These are phyloP conservation scores for Corchorus olitorius DNA, from an alignment of 345 rosid genomes.

Conservation along the genomic window DNA sequence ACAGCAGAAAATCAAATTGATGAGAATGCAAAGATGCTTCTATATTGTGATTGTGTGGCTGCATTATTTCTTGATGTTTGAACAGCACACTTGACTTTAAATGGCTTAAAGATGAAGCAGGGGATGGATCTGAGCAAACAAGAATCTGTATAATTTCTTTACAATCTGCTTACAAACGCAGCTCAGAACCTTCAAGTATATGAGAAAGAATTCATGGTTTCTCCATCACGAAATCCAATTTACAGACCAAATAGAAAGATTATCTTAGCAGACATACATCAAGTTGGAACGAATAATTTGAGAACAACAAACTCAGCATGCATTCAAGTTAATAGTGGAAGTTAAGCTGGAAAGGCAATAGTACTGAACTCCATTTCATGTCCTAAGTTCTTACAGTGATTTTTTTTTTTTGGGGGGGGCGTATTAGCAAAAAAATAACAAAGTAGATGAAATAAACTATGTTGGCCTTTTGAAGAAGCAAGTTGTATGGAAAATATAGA, in stretches of 20 bases:
- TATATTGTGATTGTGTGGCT: background rate
- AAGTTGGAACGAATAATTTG: background rate
- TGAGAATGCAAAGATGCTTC: no score
- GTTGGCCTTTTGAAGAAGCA: no score
- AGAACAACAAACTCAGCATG: background rate
- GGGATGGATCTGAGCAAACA: background rate
- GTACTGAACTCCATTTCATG: background rate
- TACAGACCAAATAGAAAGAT: background rate
- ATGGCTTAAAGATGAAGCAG: background rate
- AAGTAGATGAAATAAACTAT: no score
- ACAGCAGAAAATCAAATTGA: conserved; percentile 14
- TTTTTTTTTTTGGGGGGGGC: background rate
- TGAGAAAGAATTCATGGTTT: background rate
- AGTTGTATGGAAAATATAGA: no score
- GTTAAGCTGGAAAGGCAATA: background rate
- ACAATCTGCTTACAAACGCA: background rate
- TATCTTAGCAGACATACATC: background rate
- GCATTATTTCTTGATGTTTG: background rate
- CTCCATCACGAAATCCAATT: background rate
- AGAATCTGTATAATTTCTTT: background rate
- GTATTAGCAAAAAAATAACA: background rate
- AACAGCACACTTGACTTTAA: background rate
- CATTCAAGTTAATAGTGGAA: background rate
- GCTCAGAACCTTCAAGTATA: background rate
- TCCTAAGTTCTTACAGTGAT: background rate